These are phyloP conservation scores for Wickerhamomyces chambardii DNA, from an alignment of 805 yeast species.

Conservation along the genomic window DNA sequence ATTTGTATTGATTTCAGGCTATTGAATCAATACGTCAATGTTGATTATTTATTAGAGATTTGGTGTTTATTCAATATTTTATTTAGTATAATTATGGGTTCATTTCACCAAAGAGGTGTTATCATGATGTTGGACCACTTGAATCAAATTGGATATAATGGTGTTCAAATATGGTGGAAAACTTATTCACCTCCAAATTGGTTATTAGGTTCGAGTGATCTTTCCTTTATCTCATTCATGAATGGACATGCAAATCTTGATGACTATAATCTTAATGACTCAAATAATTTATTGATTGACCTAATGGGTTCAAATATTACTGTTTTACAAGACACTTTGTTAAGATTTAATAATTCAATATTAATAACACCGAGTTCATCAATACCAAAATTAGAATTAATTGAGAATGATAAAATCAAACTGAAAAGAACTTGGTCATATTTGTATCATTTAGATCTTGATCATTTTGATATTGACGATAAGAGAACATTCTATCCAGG, in stretches of 20 bases:
- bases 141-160: conserved; percentile 16
- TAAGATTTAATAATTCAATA: conserved; percentile 6
- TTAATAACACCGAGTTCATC: conserved; percentile 17
- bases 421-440: conserved; percentile 25
- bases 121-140: conserved; percentile 50
- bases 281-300: conserved; percentile 30
- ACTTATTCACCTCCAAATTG: conserved; percentile 92
- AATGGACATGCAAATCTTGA: conserved; percentile 5
- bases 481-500: conserved; percentile 50
- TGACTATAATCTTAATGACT: conserved; percentile 3
- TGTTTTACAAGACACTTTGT: conserved; percentile 15
- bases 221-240: conserved; percentile 8
- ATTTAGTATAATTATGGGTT: conserved; percentile 63
- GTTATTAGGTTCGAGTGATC: conserved; percentile 35
- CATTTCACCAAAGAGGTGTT: conserved; percentile 86
- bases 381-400: conserved; percentile 7
- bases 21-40: conserved; percentile 2
- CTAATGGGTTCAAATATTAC: conserved; percentile 33
- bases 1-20: conserved; percentile 41
- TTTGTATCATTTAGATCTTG: conserved; percentile 55
- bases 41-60: conserved; percentile 12
- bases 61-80: conserved; percentile 63
- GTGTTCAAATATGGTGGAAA: conserved; percentile 78
- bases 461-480: conserved; percentile 53
- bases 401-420: conserved; percentile 2